phyloP scores from a whole-genome alignment of 805 yeast genomes.

The Pichia sporocuriosa region DNA sequence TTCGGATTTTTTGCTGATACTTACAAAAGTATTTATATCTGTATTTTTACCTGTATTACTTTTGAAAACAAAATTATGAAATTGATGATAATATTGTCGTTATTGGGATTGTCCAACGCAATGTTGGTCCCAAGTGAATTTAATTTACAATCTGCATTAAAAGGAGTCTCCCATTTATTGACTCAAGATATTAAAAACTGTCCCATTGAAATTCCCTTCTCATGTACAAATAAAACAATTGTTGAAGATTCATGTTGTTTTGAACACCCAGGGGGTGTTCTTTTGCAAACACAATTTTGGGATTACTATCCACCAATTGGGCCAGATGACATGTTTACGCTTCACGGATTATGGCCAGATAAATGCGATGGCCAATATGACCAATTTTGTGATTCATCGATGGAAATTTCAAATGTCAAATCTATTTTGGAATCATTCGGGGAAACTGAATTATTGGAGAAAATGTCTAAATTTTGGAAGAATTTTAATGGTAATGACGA shows the following conservation, averaged over 20 bases:
- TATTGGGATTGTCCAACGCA: not conserved
- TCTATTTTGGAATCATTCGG: slow-evolving; percentile 38
- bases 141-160: not conserved
- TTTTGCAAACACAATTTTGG: slow-evolving; percentile 90
- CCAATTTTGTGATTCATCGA: slow-evolving; percentile 64
- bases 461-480: slow-evolving; percentile 65
- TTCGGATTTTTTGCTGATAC: too few species aligned
- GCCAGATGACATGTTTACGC: slow-evolving; percentile 62
- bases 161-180: not conserved
- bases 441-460: slow-evolving; percentile 46
- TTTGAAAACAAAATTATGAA: not conserved
- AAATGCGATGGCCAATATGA: slow-evolving; percentile 76
- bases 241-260: slow-evolving; percentile 69
- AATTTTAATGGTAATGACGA: slow-evolving; percentile 63
- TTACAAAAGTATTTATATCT: too few species aligned
- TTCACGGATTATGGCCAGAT: slow-evolving; percentile 89
- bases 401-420: slow-evolving; percentile 47
- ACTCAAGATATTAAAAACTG: slow-evolving; percentile 29
- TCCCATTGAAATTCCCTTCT: slow-evolving; percentile 51
- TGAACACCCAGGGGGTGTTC: slow-evolving; percentile 79
- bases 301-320: slow-evolving; percentile 74
- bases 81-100: not conserved
- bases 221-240: slow-evolving; percentile 52
- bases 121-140: not conserved
- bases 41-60: too few species aligned